A percentile compares a stretch with the other conserved stretches of the same genome.
These are phyloP conservation scores for Diplodia intermedia DNA, from an alignment of 2,329 filamentous ascomycete genomes.

Conservation along the genomic window DNA sequence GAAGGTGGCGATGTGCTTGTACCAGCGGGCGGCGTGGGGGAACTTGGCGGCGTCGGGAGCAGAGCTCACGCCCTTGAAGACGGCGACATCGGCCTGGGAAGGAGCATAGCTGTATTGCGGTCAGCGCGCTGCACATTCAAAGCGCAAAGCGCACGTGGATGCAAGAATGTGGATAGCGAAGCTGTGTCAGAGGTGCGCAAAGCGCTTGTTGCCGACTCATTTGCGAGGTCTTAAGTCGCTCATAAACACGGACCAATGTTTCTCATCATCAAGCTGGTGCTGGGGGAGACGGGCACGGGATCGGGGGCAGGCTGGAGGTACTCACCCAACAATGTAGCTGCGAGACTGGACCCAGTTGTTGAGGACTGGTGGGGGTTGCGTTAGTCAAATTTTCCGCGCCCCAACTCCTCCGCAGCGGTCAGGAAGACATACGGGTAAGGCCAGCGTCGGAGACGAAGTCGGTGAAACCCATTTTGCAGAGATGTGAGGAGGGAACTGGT, in stretches of 20 bases:
- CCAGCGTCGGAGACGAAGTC: slow-evolving; percentile 72
- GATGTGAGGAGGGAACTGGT: slow-evolving; percentile 16
- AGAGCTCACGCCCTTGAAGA: slow-evolving; percentile 85
- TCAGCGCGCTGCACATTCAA: slow-evolving; percentile 39
- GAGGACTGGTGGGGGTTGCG: slow-evolving; percentile 58
- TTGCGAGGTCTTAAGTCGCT: slow-evolving; percentile 90
- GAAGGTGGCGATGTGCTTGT: slow-evolving; percentile 96
- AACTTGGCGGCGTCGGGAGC: slow-evolving; percentile 83
- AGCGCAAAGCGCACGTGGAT: slow-evolving; percentile 13
- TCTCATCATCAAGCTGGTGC: slow-evolving; percentile 71
- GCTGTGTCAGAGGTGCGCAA: slow-evolving; percentile 75
- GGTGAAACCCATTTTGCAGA: slow-evolving; percentile 70
- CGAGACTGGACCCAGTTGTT: slow-evolving; percentile 77
- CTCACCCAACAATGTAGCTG: slow-evolving; percentile 85
- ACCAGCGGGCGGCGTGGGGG: slow-evolving; percentile 95
- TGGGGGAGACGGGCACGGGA: slow-evolving; percentile 36
- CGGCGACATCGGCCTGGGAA: slow-evolving; percentile 94
- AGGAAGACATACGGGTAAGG: slow-evolving; percentile 60
- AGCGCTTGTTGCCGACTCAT: slow-evolving; percentile 79
- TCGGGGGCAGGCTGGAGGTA: slow-evolving; percentile 42
- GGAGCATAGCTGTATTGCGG: slow-evolving; percentile 63
- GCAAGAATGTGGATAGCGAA: slow-evolving; percentile 31
- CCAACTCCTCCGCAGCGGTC: slow-evolving; percentile 13
- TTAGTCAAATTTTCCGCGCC: slow-evolving; percentile 33
- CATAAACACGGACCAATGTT: slow-evolving; percentile 95